These are phyloP conservation scores for Diaporthe capsici DNA, from an alignment of 2,329 filamentous ascomycete species.

Conservation along the genomic window DNA sequence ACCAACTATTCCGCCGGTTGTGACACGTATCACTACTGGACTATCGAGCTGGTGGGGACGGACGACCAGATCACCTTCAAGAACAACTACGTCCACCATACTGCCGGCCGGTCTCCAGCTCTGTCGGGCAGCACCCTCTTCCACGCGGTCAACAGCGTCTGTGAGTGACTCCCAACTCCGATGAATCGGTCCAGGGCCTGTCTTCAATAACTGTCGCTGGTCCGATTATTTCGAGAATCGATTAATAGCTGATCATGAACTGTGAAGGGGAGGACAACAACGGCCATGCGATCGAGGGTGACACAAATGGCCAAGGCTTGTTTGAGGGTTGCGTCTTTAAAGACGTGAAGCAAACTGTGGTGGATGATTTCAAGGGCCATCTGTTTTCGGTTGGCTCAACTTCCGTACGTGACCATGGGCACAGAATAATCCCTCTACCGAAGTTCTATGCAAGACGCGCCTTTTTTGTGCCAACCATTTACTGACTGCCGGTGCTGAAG, in stretches of 20 bases:
- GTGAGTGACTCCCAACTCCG: slow-evolving; percentile 42
- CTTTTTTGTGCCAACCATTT: background rate
- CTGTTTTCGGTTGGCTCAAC: slow-evolving; percentile 43
- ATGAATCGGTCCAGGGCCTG: background rate
- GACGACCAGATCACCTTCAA: slow-evolving; percentile 70
- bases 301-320: slow-evolving; percentile 59
- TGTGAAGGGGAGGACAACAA: slow-evolving; percentile 57
- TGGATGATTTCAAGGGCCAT: slow-evolving; percentile 45
- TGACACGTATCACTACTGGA: slow-evolving; percentile 73
- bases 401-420: slow-evolving; percentile 2
- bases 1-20: slow-evolving; percentile 70
- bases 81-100: slow-evolving; percentile 72
- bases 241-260: background rate
- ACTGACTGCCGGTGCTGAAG: slow-evolving; percentile 46
- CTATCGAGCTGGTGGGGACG: slow-evolving; percentile 68
- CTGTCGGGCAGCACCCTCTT: slow-evolving; percentile 68
- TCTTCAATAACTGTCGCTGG: background rate
- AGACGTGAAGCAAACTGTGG: slow-evolving; percentile 61
- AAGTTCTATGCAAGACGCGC: too few relatives aligned
- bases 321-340: slow-evolving; percentile 72
- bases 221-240: background rate
- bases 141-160: slow-evolving; percentile 75
- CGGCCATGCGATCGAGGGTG: slow-evolving; percentile 70
- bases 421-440: too few relatives aligned
- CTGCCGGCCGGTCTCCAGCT: slow-evolving; percentile 69